Percentiles rank a stretch among this genome's conserved stretches.
Evolutionary conservation across 2,329 filamentous ascomycete genomes (phyloP).

Genomic region (Aspergillus terreus): DNA sequence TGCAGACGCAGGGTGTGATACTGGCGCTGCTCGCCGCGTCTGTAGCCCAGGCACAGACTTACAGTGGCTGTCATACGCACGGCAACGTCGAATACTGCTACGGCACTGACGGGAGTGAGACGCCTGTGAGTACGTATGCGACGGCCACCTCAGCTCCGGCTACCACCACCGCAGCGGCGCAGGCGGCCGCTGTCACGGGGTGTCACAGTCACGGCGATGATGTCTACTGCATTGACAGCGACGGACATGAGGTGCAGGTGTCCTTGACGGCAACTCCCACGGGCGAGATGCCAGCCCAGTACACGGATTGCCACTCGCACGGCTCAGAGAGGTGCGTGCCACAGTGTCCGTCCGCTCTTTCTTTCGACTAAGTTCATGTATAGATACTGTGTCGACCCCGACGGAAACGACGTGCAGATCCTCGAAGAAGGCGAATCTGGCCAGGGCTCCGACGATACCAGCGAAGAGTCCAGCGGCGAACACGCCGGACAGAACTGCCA

Average conservation of each 20-base stretch:
- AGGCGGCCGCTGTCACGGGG: conserved; percentile 48
- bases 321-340: conserved; percentile 50
- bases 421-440: conserved; percentile 33
- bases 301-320: conserved; percentile 64
- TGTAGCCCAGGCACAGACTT: conserved; percentile 10
- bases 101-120: conserved; percentile 26
- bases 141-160: conserved; percentile 19
- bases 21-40: conserved; percentile 1
- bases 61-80: conserved; percentile 29
- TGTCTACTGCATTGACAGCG: conserved; percentile 33
- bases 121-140: conserved; percentile 15
- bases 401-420: conserved; percentile 60
- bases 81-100: conserved; percentile 29
- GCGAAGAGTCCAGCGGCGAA: conserved; percentile 9
- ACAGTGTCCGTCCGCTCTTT: background rate
- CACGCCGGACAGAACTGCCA: conserved; percentile 53
- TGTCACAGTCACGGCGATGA: conserved; percentile 49
- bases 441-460: conserved; percentile 18
- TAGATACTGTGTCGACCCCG: conserved; percentile 60
- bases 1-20: background rate
- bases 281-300: conserved; percentile 55
- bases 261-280: conserved; percentile 50
- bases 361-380: background rate
- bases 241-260: conserved; percentile 36
- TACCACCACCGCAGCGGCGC: conserved; percentile 26